A percentile compares a stretch with the other conserved stretches of the same genome.
Conservation (phyloP, 305 asterid genomes). For the Euphrasia arctica region DNA sequence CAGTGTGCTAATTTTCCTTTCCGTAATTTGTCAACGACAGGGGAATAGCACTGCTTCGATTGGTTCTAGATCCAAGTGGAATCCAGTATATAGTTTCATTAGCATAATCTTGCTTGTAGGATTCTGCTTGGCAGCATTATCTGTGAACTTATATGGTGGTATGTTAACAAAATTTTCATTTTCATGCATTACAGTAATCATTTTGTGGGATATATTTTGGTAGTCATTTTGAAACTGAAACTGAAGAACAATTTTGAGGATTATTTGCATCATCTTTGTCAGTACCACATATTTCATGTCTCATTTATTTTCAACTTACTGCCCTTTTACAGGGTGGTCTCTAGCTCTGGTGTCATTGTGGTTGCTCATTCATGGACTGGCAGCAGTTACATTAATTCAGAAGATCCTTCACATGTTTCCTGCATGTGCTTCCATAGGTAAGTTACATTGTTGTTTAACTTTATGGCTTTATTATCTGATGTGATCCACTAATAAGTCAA, state of each 20-base stretch:
- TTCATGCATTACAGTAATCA: constrained; percentile 18
- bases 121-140: constrained; percentile 41
- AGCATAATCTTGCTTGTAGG: constrained; percentile 43
- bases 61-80: constrained; percentile 31
- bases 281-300: constrained; percentile 21
- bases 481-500: background rate
- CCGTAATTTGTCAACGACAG: constrained; percentile 38
- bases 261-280: constrained; percentile 13
- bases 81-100: constrained; percentile 32
- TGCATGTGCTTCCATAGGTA: constrained; percentile 92
- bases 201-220: constrained; percentile 12
- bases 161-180: constrained; percentile 24
- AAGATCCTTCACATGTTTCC: constrained; percentile 70
- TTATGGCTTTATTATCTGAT: constrained; percentile 17
- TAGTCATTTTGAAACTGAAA: constrained; percentile 15
- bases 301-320: constrained; percentile 23
- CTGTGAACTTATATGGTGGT: constrained; percentile 50
- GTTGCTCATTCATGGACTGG: constrained; percentile 70
- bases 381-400: constrained; percentile 59
- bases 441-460: constrained; percentile 28
- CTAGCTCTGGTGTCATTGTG: constrained; percentile 46
- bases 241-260: constrained; percentile 8
- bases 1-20: constrained; percentile 60
- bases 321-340: constrained; percentile 49
- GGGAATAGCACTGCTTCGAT: constrained; percentile 26